These are phyloP conservation scores for Raddia distichophylla DNA, from an alignment of 176 grass and related monocot species.

Conservation along the genomic window DNA sequence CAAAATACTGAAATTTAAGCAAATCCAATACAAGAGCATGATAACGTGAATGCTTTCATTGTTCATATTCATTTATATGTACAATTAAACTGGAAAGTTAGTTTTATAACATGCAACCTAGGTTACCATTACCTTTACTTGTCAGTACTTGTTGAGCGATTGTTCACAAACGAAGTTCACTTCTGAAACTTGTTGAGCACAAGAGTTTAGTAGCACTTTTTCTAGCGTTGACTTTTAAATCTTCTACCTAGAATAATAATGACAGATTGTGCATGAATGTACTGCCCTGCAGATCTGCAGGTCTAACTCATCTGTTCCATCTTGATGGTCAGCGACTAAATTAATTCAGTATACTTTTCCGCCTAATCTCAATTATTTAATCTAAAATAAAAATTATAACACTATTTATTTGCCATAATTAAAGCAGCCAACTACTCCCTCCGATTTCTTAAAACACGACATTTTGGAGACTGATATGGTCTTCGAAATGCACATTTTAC, in stretches of 20 bases:
- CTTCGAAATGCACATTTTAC: too few species aligned
- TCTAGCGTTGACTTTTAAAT: neutral
- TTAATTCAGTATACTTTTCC: neutral
- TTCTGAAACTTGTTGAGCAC: slow-evolving; percentile 19
- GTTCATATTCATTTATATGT: neutral
- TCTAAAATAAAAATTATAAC: slow-evolving; percentile 17
- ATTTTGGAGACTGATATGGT: too few species aligned
- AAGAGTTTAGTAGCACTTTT: slow-evolving; percentile 21
- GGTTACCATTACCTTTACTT: slow-evolving; percentile 16
- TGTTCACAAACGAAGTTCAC: slow-evolving; percentile 2
- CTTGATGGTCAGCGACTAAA: slow-evolving; percentile 6
- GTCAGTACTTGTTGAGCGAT: neutral
- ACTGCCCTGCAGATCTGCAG: neutral
- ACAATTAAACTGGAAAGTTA: slow-evolving; percentile 10
- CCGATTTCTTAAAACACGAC: too few species aligned
- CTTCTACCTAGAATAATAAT: slow-evolving; percentile 1
- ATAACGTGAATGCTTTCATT: neutral
- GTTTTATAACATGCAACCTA: neutral
- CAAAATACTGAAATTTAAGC: slow-evolving; percentile 2
- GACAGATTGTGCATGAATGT: neutral
- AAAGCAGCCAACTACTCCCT: slow-evolving; percentile 13
- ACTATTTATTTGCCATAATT: slow-evolving; percentile 15
- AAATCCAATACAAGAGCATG: slow-evolving; percentile 7
- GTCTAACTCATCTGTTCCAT: slow-evolving; percentile 18
- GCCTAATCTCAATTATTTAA: neutral